phyloP scores from a whole-genome alignment of 129 eudicot genomes.

The Lactuca sativa region DNA sequence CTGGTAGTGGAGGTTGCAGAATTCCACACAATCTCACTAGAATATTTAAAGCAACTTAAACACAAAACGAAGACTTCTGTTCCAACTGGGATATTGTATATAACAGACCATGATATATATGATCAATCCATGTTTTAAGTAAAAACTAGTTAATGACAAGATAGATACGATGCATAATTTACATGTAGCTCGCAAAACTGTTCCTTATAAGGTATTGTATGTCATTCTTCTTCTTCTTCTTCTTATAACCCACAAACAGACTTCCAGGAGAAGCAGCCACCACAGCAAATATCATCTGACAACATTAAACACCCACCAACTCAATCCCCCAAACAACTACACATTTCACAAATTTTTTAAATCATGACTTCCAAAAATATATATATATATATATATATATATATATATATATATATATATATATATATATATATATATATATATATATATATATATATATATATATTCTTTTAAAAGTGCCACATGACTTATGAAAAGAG shows the following conservation, averaged over 20 bases:
- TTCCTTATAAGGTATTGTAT: slow-evolving; percentile 1
- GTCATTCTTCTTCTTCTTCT: slow-evolving; percentile 16
- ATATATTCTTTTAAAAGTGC: no score
- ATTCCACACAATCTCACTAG: no score
- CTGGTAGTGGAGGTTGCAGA: no score
- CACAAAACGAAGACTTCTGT: slow-evolving; percentile 10
- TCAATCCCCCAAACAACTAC: neutral
- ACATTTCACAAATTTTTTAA: neutral
- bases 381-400: no score
- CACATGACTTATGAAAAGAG: no score
- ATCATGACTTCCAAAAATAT: no score
- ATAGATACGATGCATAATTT: slow-evolving; percentile 17
- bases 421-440: no score
- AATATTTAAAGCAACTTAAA: slow-evolving; percentile 11
- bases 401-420: no score
- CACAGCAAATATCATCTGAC: slow-evolving; percentile 22
- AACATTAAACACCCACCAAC: slow-evolving; percentile 2
- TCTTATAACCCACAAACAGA: neutral
- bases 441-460: no score
- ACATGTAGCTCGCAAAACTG: slow-evolving; percentile 4
- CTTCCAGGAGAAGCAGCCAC: slow-evolving; percentile 9
- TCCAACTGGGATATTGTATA: neutral
- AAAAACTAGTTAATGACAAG: slow-evolving; percentile 5
- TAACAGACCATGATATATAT: neutral
- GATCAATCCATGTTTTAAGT: slow-evolving; percentile 8